Percentiles rank a stretch among this genome's conserved stretches.
Evolutionary conservation across 1,139 yeast species (phyloP).

Genomic region (Debaryomycetaceae sp.): DNA sequence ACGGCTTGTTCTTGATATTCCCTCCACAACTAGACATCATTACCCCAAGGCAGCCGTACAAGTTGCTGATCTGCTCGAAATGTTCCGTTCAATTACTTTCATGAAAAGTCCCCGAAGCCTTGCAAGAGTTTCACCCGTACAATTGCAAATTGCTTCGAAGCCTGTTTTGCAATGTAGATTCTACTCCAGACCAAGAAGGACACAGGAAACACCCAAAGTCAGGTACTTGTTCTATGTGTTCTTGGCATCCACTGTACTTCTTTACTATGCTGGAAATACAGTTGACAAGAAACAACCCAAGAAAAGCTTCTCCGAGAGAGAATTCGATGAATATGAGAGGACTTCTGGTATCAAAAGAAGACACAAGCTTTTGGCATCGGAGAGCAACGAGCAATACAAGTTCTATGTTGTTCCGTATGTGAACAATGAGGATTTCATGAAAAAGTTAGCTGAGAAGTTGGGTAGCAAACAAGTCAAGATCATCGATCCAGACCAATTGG

Average conservation of each 20-base stretch:
- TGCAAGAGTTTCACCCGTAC: not conserved
- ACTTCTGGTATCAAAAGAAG: constrained; percentile 55
- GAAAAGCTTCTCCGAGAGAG: constrained; percentile 54
- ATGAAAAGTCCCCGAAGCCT: too few species aligned
- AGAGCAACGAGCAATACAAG: constrained; percentile 26
- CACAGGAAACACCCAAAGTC: constrained; percentile 36
- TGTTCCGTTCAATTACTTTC: too few species aligned
- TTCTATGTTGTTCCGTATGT: constrained; percentile 46
- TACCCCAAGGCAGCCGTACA: too few species aligned
- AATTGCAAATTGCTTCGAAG: not conserved
- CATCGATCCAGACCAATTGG: constrained; percentile 44
- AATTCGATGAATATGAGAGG: constrained; percentile 51
- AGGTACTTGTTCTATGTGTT: constrained; percentile 49
- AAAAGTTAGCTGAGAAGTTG: constrained; percentile 17
- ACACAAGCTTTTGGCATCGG: constrained; percentile 35
- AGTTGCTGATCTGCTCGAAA: too few species aligned
- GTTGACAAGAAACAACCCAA: constrained; percentile 53
- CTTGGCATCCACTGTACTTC: constrained; percentile 48
- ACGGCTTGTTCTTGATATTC: too few species aligned
- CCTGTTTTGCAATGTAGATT: not conserved
- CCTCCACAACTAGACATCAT: too few species aligned
- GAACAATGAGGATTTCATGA: constrained; percentile 17
- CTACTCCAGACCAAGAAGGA: not conserved
- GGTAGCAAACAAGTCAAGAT: constrained; percentile 36
- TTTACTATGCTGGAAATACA: constrained; percentile 49